Evolutionary conservation across 2,329 filamentous ascomycete species (phyloP), one percentile per base, ranked within the genome.

Genomic region (Aspergillus vadensis): DNA sequence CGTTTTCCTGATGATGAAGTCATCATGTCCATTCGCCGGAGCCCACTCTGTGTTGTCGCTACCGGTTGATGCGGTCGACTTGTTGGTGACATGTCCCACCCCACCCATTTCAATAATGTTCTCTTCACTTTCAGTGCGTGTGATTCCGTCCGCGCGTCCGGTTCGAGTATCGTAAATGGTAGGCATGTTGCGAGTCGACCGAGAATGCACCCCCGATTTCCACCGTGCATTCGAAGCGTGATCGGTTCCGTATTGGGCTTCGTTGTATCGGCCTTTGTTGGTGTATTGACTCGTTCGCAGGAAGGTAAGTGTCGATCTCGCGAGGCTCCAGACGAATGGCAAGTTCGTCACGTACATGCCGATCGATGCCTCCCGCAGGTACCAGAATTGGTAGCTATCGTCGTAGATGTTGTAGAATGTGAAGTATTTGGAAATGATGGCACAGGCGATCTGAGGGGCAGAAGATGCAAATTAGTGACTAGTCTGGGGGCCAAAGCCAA

Each of bases 341-440:
- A 55, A 27, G 39, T 55, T 55, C 25, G 53, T 47, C 8, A 55
- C 53, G 53, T 55, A 55, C 53, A 55, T 55, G 25, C 53, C 53
- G 53, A 55, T 55, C 25, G 53, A 55, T 14, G 53, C 53, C 12
- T 55, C 53, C 4, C 53, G 23, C 1, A 55, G 53, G 53, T 55
- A 55, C 53, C 53, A 55, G 27, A 55, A 55, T 25, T 55, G 53
- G 23, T 55, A 55, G 25, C 53, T 55, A 41, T 44, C 36, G 39
- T 55, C 53, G 17, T 55, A 55, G 12, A 55, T 55, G n/a, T 55
- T 17, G 15, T 32, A 4, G 25, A 55, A 55, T 4, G 53, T 55
- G 10, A 55, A 55, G n/a, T 30, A 55, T 23, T 55, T 55, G 17
- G 53, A 55, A n/a, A 12, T 47, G 5, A 55, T 55, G 36, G 53